These are phyloP conservation scores for Metschnikowia similis DNA, from an alignment of 805 yeast genomes.

Conservation along the genomic window DNA sequence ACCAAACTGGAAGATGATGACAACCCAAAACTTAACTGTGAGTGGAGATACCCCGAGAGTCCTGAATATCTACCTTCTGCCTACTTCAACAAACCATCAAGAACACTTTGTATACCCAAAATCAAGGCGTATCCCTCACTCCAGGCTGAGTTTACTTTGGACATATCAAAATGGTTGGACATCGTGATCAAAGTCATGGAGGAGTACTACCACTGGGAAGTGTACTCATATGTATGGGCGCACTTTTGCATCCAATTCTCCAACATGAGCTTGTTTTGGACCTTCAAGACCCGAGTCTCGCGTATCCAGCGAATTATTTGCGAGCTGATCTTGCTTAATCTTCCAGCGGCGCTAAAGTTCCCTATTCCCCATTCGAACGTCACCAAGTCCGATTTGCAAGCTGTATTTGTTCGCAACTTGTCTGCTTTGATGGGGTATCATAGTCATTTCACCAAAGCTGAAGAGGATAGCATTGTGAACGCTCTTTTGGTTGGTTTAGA, in stretches of 20 bases:
- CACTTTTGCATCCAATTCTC: constrained; percentile 70
- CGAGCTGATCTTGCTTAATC: constrained; percentile 51
- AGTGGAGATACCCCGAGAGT: constrained; percentile 63
- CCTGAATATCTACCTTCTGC: constrained; percentile 45
- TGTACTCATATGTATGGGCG: constrained; percentile 60
- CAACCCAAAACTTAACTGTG: constrained; percentile 8
- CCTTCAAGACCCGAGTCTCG: constrained; percentile 35
- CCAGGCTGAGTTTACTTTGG: constrained; percentile 21
- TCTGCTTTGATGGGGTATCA: constrained; percentile 63
- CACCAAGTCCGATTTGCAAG: constrained; percentile 59
- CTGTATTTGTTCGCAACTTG: constrained; percentile 57
- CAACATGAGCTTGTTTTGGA: constrained; percentile 49
- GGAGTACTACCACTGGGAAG: constrained; percentile 62
- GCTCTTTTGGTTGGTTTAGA: constrained; percentile 58
- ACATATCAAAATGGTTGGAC: constrained; percentile 49
- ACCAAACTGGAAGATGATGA: constrained; percentile 26
- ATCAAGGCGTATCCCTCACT: background rate
- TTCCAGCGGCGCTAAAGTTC: constrained; percentile 29
- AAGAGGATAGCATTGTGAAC: constrained; percentile 60
- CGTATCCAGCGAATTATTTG: constrained; percentile 47
- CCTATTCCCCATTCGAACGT: constrained; percentile 39
- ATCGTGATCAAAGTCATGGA: constrained; percentile 48
- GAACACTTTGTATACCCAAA: constrained; percentile 1
- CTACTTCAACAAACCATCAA: constrained; percentile 39
- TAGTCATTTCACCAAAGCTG: constrained; percentile 46